Conservation (phyloP, 805 yeast genomes). For the Spathaspora passalidarum region DNA sequence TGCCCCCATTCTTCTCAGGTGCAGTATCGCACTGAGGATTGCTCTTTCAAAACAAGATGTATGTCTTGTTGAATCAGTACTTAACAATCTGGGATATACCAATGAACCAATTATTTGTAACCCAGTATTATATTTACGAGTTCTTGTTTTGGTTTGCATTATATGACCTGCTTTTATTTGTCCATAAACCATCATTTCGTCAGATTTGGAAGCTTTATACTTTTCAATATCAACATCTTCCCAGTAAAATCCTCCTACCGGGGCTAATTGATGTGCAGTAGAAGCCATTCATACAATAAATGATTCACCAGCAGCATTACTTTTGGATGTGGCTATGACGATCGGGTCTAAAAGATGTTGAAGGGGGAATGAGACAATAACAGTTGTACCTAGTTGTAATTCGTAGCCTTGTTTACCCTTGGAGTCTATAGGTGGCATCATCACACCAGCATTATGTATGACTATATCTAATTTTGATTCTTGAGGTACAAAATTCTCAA, state of each 20-base stretch:
- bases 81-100: constrained; percentile 41
- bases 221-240: no score
- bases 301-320: constrained; percentile 5
- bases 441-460: constrained; percentile 26
- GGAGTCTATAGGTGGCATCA: constrained; percentile 19
- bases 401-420: constrained; percentile 37
- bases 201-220: no score
- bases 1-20: constrained; percentile 37
- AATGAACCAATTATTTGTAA: constrained; percentile 28
- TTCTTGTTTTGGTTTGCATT: constrained; percentile 35
- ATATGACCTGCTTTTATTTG: constrained; percentile 43
- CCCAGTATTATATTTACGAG: constrained; percentile 20
- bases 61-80: constrained; percentile 31
- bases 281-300: constrained; percentile 49
- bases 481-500: constrained; percentile 16
- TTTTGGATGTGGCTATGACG: constrained; percentile 21
- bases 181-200: constrained; percentile 34
- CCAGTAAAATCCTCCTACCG: constrained; percentile 31
- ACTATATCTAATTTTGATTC: constrained; percentile 18
- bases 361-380: constrained; percentile 7
- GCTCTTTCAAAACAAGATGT: constrained; percentile 1
- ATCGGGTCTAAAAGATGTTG: constrained; percentile 10
- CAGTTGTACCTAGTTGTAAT: constrained; percentile 30
- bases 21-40: constrained; percentile 9
- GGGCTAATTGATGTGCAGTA: constrained; percentile 26